phyloP scores from a whole-genome alignment of 805 yeast genomes.

The Cyberlindnera euphorbiae region DNA sequence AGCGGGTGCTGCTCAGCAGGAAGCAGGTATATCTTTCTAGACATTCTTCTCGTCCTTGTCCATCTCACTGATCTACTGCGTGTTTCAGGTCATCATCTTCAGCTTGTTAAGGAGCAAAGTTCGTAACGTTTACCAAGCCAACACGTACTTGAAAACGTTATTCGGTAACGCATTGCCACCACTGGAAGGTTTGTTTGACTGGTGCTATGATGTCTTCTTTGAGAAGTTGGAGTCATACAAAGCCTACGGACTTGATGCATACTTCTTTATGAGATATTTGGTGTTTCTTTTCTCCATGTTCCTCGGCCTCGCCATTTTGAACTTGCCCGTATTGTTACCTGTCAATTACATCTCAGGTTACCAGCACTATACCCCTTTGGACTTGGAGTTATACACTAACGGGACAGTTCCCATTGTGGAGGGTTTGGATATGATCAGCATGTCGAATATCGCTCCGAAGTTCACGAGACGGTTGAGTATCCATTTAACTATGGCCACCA shows the following conservation, averaged over 20 bases:
- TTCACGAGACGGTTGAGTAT: constrained; percentile 48
- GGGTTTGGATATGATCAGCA: constrained; percentile 66
- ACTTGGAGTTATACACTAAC: constrained; percentile 19
- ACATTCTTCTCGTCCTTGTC: constrained; percentile 52
- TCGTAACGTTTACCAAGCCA: constrained; percentile 50
- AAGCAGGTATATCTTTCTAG: constrained; percentile 53
- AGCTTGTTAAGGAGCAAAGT: constrained; percentile 33
- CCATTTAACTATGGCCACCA: constrained; percentile 57
- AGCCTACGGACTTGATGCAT: constrained; percentile 66
- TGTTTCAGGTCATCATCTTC: constrained; percentile 44
- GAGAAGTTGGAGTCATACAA: constrained; percentile 40
- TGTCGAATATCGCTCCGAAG: constrained; percentile 59
- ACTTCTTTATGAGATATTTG: constrained; percentile 63
- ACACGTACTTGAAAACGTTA: constrained; percentile 31
- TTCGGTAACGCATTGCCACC: not conserved
- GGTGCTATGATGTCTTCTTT: constrained; percentile 46
- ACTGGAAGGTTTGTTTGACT: constrained; percentile 41
- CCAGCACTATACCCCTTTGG: constrained; percentile 17
- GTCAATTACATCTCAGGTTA: constrained; percentile 42
- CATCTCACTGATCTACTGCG: constrained; percentile 49
- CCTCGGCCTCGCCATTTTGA: constrained; percentile 44
- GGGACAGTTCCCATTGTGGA: constrained; percentile 23
- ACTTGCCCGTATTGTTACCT: constrained; percentile 59
- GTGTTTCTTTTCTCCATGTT: constrained; percentile 47
- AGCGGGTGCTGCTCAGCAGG: constrained; percentile 52